phyloP scores from a whole-genome alignment of 139 green algal species.

The Micromonas pusilla region DNA sequence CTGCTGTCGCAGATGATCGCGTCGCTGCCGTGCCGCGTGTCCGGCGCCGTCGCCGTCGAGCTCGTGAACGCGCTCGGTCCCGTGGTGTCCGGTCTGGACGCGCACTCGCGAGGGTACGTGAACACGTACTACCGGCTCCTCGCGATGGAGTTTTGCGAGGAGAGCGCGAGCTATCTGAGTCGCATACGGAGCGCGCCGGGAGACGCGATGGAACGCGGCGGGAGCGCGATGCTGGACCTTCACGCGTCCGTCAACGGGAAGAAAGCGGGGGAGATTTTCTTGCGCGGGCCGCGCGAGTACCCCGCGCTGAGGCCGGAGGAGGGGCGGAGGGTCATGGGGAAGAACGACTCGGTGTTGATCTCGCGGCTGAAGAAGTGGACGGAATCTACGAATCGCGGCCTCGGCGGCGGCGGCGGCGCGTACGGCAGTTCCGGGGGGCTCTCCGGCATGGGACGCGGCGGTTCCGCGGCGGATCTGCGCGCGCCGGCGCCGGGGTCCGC shows the following conservation, averaged over 20 bases:
- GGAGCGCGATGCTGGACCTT: background rate
- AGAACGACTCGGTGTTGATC: too few relatives aligned
- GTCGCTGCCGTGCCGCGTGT: background rate
- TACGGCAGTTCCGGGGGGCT: too few relatives aligned
- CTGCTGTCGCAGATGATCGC: background rate
- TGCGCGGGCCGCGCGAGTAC: background rate
- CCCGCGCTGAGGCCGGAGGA: background rate
- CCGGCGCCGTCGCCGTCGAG: background rate
- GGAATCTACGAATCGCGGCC: too few relatives aligned
- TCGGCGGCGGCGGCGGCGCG: too few relatives aligned
- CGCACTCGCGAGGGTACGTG: background rate
- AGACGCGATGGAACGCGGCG: background rate
- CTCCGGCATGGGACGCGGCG: background rate
- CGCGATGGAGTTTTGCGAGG: constrained; percentile 16
- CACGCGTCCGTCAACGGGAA: background rate
- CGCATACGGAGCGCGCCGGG: background rate
- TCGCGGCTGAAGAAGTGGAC: too few relatives aligned
- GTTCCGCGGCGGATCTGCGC: background rate
- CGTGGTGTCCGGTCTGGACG: background rate
- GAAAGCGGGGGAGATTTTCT: background rate
- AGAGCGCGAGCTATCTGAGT: background rate
- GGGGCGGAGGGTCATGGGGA: background rate
- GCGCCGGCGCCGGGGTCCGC: background rate
- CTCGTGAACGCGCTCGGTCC: background rate
- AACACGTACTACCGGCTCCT: background rate